Evolutionary conservation across 768 basidiomycete species (phyloP), one percentile per base, ranked within the genome.

Genomic region (Pleurotus tuoliensis): DNA sequence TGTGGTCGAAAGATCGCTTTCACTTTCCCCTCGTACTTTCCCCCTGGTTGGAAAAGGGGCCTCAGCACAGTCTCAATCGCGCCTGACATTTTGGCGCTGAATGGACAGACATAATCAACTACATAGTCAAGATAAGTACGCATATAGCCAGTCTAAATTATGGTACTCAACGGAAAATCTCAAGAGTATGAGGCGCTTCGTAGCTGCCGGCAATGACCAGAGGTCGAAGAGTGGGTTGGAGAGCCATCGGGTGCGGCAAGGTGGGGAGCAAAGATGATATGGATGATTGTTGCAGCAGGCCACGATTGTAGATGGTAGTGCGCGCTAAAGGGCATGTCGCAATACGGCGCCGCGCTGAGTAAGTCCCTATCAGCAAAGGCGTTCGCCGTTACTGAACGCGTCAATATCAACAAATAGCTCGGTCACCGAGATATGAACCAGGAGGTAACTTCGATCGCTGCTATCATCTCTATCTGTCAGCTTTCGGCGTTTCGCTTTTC

Each of bases 41-140:
- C 88, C 9, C 80, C 80, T 18, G 74, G 63, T 15, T 73, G 75
- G 48, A 92, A 65, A 59, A 81, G 68, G 18, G 88, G 90, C 59
- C 76, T 81, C 27, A 92, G 71, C 49, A 86, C 73, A 7, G 60
- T 71, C 55, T 92, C 81, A 51, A 93, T 80, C 16, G 80, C 75
- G 30, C 76, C 69, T 8, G 84, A 74, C 46, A 88, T 63, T 69
- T 88, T 41, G 77, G 78, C 47, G 87, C 87, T 90, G 78, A 76
- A 93, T 1, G 91, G 91, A 63, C 92, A 94, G 63, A 92, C 89
- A 68, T 90, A 92, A 70, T 93, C 92, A 73, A 92, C 90, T 92
- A 60, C 27, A 3, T 3, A 11, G 3, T 9, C 30, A 8, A 9
- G 30, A 11, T 13, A 39, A 27, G 40, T 9, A 11, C 48, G 16